Evolutionary conservation across 371 early-diverging fungal species (phyloP), one percentile per base, ranked within the genome.

Genomic region (Blakeslea trispora): DNA sequence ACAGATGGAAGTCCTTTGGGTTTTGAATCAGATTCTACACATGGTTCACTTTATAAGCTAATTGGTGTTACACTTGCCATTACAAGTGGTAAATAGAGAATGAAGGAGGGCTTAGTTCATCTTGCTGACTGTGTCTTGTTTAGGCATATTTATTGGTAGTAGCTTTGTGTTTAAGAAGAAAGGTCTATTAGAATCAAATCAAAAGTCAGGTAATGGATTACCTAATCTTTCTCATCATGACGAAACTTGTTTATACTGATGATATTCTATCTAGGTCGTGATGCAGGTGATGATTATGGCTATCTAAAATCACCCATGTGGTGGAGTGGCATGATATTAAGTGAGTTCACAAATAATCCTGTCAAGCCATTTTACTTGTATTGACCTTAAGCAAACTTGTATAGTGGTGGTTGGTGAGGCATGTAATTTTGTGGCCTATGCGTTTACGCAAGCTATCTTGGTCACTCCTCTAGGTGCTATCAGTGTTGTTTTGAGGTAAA

Each of bases 391-490:
- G n/a, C n/a, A n/a, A n/a, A n/a, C n/a, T n/a, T n/a, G n/a, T n/a
- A 11, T 60, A 86, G 87, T 86, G 87, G 75, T 81, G 32, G 56
- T 93, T 41, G 97, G 97, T 15, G 97, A 97, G 71, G 68, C 89
- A 18, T 87, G 90, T 64, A 97, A 97, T 74, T 96, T 97, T 77
- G 86, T 92, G 1, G 97, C 97, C 10, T 97, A 96, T 67, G 86
- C 94, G n/a, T 96, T 90, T 73, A 92, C 97, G 7, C 95, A 93
- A 4, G 97, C 97, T 6, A 92, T 97, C 41, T 61, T 96, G 41
- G 95, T 97, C 11, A 96, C 97, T 15, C 97, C 97, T 14, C 71
- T 97, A 23, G 97, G 97, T 21, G 96, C 95, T 23, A 76, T 96
- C 11, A 88, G 88, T 71, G 98, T 97, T 13, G 75, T 75, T 14